Base-by-base conservation (phyloP, 1,284 basidiomycete genomes). In the Volvariella volvacea region DNA sequence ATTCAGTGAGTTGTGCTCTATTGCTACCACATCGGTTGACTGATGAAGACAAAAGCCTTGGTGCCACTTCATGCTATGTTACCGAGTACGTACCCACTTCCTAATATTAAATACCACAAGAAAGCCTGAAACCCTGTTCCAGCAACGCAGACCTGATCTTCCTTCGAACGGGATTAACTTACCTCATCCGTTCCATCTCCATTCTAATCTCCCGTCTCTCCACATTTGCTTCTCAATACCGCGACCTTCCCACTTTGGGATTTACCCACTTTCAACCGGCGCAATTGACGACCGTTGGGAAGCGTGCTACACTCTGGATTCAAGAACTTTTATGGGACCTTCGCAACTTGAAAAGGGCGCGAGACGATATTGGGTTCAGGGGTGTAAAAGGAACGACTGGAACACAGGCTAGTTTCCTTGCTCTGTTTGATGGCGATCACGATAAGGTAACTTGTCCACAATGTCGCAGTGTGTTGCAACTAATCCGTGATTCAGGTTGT, bases 211-310 rank as follows among this genome's bases (percentile, higher is more conserved):
- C 88, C 45, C 86, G 95, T 25, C 78, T 99, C 32, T 74, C 92
- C 15, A 61, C 67, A 0, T 99, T 97, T 47, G 63, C 65, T 3
- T 58, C 63, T 4, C 65, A 76, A 54, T 82, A 93, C 60, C 78
- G 80, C 20, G 86, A 79, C 49, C 77, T 93, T 17, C 91, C 92
- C 0, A 90, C 92, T 0, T 78, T 99, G 34, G 96, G 96, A 1
- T 99, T 97, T 72, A 99, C 96, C 6, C 96, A 99, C 66, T 99
- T 96, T 75, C 96, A 99, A 66, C 94, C 96, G 3, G 96, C 96
- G 4, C 96, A 99, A 67, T 72, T 99, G 44, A 98, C 94, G 1
- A 99, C 95, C 0, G 95, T 99, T 33, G 96, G 96, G n/a, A 99
- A 99, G 70, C 81, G 96, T n/a, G 85, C 92, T 0, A 97, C 93